phyloP scores from a whole-genome alignment of 1,139 yeast species.

The Yarrowia galli region DNA sequence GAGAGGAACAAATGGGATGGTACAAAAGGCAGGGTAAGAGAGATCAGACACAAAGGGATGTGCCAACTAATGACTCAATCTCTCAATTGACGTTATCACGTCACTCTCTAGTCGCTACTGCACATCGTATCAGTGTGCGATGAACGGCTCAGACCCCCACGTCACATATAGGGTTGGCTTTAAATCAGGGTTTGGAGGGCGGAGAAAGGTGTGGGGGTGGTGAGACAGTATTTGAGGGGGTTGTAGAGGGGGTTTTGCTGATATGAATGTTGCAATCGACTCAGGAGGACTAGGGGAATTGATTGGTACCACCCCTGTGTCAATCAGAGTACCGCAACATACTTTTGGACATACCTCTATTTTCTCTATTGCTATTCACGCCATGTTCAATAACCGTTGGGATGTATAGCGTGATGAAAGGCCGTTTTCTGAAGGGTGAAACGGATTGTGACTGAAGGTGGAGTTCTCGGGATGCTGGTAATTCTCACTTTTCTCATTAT shows the following conservation, averaged over 20 bases:
- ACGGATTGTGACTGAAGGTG: no score
- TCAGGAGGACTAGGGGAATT: background rate
- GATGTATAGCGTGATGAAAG: background rate
- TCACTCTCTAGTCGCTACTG: no score
- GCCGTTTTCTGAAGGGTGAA: no score
- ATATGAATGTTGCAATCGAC: no score
- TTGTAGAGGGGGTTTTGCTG: no score
- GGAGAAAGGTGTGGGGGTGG: slow-evolving; percentile 3
- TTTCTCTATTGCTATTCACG: background rate
- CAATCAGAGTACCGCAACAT: background rate
- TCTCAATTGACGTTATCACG: no score
- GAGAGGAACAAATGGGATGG: no score
- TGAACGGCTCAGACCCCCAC: slow-evolving; percentile 8
- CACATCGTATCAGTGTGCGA: no score
- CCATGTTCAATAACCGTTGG: slow-evolving; percentile 1
- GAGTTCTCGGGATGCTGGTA: no score
- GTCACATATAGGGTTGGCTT: background rate
- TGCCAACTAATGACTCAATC: no score
- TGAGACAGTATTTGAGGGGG: background rate
- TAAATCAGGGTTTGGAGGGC: slow-evolving; percentile 2
- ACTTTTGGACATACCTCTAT: background rate
- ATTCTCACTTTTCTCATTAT: no score
- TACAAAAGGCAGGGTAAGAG: background rate
- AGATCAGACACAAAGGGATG: background rate
- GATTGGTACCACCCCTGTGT: background rate